Evolutionary conservation across 305 asterid genomes (phyloP), one percentile per base, ranked within the genome.

Genomic region (Rubia occidens): DNA sequence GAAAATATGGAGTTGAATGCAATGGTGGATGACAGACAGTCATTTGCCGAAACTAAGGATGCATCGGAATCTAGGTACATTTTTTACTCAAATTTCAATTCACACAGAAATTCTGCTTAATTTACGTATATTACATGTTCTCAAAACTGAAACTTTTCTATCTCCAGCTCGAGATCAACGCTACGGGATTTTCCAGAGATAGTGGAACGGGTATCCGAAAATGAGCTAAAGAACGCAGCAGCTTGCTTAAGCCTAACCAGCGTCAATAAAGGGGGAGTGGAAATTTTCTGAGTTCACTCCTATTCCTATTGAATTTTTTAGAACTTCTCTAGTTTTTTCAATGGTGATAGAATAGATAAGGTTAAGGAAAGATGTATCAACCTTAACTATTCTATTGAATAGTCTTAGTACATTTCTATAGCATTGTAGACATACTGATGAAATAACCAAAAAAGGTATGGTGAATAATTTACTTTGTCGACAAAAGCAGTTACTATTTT

Each of bases 201-300:
- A 2, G 58, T 24, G 47, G 74, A 74, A 60, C 72, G 76, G 8
- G 68, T 73, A 20, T 75, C 77, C 35, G 60, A 76, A 60, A 70
- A 59, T 60, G 87, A 84, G 74, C 78, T 84, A 20, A 83, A 60
- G 76, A 77, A 72, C 60, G 88, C 87, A 3, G 85, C 85, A 0
- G 84, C 88, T 2, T 77, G 79, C 72, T 77, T 85, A 71, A 79
- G 73, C 71, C 90, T 83, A 70, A 81, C 81, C 60, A 75, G 72
- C 44, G n/a, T 35, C 74, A 68, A 74, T 55, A 0, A 26, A 21
- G 37, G 54, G 59, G 59, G 5, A 55, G 51, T 10, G 11, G n/a
- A 49, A 6, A 55, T 39, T 56, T 56, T 24, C 65, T 37, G 42
- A 37, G n/a, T 54, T 37, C 55, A 55, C 72, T 68, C 43, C 40